phyloP scores from a whole-genome alignment of 768 basidiomycete species.

The Steccherinum ochraceum region DNA sequence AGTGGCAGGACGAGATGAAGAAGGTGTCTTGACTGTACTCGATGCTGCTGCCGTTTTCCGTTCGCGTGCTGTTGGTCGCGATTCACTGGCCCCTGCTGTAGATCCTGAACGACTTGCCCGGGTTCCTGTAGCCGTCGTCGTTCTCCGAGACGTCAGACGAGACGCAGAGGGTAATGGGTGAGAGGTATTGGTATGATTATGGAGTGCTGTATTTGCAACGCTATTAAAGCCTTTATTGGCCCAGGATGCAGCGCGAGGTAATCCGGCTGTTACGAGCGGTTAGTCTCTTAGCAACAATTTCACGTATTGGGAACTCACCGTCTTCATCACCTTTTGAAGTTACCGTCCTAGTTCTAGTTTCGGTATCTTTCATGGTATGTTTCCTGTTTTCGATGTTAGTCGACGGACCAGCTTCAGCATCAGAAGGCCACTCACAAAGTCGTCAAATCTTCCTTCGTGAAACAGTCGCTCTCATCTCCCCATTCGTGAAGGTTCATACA shows the following conservation, averaged over 20 bases:
- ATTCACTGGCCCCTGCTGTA: conserved; percentile 21
- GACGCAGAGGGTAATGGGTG: conserved; percentile 7
- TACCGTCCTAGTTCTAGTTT: conserved; percentile 51
- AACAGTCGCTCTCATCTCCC: conserved; percentile 98
- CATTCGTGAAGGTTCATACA: conserved; percentile 97
- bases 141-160: conserved; percentile 16
- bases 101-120: conserved; percentile 43
- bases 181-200: conserved; percentile 20
- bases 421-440: conserved; percentile 58
- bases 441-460: conserved; percentile 93
- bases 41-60: conserved; percentile 30
- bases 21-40: conserved; percentile 34
- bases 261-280: conserved; percentile 27
- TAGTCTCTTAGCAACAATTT: neutral
- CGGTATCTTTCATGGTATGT: conserved; percentile 89
- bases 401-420: conserved; percentile 1
- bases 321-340: conserved; percentile 58
- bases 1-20: conserved; percentile 54
- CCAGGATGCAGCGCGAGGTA: conserved; percentile 56
- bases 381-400: conserved; percentile 43
- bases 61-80: conserved; percentile 27
- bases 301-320: conserved; percentile 35
- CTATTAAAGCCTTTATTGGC: conserved; percentile 25
- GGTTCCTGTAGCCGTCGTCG: conserved; percentile 18
- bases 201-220: conserved; percentile 19